Evolutionary conservation across 2,329 filamentous ascomycete genomes (phyloP).

Genomic region (Xylariales sp.): DNA sequence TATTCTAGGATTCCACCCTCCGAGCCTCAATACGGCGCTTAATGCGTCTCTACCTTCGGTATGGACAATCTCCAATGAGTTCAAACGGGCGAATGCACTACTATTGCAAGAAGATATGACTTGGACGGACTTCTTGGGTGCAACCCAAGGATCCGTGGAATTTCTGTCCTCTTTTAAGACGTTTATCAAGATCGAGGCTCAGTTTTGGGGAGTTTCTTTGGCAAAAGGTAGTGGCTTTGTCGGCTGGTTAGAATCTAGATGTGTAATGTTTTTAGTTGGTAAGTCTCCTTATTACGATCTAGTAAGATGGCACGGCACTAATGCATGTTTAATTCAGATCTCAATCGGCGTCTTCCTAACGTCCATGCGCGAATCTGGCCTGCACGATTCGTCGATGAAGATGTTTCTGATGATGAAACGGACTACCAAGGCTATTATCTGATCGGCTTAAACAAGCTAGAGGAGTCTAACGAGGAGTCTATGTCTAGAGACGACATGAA

Average conservation of each 20-base stretch:
- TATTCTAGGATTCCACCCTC: constrained; percentile 71
- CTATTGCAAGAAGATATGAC: constrained; percentile 52
- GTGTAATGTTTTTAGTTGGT: constrained; percentile 68
- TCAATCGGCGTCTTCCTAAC: constrained; percentile 63
- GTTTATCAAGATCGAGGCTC: constrained; percentile 70
- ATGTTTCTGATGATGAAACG: constrained; percentile 43
- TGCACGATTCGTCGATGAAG: constrained; percentile 62
- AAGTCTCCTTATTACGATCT: constrained; percentile 46
- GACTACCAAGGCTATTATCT: constrained; percentile 73
- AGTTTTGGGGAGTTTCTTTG: constrained; percentile 72
- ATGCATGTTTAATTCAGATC: constrained; percentile 57
- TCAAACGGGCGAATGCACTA: constrained; percentile 58
- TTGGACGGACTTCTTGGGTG: constrained; percentile 58
- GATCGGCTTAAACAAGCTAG: constrained; percentile 63
- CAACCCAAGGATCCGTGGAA: constrained; percentile 51
- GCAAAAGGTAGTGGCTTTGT: constrained; percentile 66
- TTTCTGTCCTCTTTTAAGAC: constrained; percentile 65
- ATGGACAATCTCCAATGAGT: constrained; percentile 62
- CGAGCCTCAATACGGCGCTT: constrained; percentile 69
- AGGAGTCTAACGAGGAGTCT: constrained; percentile 38
- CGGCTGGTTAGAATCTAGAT: constrained; percentile 73
- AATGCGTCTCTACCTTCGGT: constrained; percentile 66
- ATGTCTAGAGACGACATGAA: constrained; percentile 57
- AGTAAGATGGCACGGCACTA: background rate
- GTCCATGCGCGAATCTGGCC: constrained; percentile 72